Percentiles rank a stretch among this genome's conserved stretches.
Evolutionary conservation across 768 basidiomycete species (phyloP).

Genomic region (Candolleomyces efflorescens): DNA sequence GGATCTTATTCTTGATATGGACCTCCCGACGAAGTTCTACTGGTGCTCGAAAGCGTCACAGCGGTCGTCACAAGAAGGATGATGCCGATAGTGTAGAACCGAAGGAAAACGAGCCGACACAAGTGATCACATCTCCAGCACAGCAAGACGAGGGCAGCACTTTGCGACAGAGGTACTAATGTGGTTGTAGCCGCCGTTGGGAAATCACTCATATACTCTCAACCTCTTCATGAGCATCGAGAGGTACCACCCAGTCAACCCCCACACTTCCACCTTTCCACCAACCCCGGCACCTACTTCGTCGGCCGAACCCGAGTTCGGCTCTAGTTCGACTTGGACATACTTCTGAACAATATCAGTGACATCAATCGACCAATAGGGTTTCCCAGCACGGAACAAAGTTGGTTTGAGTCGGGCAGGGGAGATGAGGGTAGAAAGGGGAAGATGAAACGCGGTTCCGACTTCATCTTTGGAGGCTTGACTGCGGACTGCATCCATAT

Average conservation of each 20-base stretch:
- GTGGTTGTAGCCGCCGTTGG: conserved; percentile 6
- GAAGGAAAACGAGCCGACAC: conserved; percentile 8
- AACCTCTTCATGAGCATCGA: conserved; percentile 55
- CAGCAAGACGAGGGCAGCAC: conserved; percentile 10
- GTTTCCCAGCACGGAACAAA: conserved; percentile 50
- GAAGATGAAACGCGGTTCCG: conserved; percentile 66
- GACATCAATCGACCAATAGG: conserved; percentile 68
- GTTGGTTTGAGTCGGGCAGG: conserved; percentile 43
- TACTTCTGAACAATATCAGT: conserved; percentile 47
- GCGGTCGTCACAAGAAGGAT: conserved; percentile 31
- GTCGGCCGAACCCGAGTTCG: conserved; percentile 25
- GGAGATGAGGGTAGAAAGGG: conserved; percentile 47
- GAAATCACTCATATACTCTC: conserved; percentile 37
- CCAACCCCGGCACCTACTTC: conserved; percentile 39
- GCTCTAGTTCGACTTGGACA: conserved; percentile 21
- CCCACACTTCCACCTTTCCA: conserved; percentile 70
- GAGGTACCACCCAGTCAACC: conserved; percentile 82
- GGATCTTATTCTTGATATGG: conserved; percentile 70
- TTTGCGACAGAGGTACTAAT: conserved; percentile 28
- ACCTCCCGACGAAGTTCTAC: conserved; percentile 40
- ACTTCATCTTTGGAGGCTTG: conserved; percentile 59
- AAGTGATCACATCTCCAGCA: conserved; percentile 7
- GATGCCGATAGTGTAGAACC: conserved; percentile 18
- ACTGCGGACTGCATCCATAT: conserved; percentile 41
- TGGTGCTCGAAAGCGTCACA: conserved; percentile 15